Evolutionary conservation across 139 green algal species (phyloP).

Genomic region (Tetraselmis chui): DNA sequence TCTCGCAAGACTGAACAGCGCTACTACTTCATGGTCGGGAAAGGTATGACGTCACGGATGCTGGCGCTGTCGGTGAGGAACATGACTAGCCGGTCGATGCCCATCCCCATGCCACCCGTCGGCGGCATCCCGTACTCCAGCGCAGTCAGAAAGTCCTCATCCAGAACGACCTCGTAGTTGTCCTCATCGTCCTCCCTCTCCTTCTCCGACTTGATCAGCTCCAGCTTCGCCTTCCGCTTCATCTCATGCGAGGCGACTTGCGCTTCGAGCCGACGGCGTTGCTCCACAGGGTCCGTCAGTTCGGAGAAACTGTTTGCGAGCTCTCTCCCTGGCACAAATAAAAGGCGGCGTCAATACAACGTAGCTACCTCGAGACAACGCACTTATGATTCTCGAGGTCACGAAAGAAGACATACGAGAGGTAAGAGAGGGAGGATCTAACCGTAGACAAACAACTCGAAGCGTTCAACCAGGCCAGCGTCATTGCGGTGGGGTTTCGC

Average conservation of each 20-base stretch:
- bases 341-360: neutral
- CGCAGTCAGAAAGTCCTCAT: constrained; percentile 94
- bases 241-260: constrained; percentile 60
- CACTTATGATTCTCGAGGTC: no score
- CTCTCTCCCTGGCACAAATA: constrained; percentile 63
- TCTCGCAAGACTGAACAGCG: no score
- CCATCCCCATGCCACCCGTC: constrained; percentile 92
- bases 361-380: no score
- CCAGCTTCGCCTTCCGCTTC: neutral
- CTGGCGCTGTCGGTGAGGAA: constrained; percentile 85
- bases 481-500: constrained; percentile 86
- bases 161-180: constrained; percentile 62
- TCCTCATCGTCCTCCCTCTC: constrained; percentile 24
- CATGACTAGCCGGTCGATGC: constrained; percentile 97
- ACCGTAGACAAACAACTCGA: constrained; percentile 95
- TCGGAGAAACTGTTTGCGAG: constrained; percentile 94
- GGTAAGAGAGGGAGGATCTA: neutral
- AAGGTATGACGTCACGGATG: constrained; percentile 97
- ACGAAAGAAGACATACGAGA: no score
- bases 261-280: constrained; percentile 81
- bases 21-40: constrained; percentile 84
- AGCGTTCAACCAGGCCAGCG: constrained; percentile 82
- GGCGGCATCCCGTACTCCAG: constrained; percentile 97
- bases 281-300: constrained; percentile 94
- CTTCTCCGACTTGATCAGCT: constrained; percentile 19